Evolutionary conservation across 495 filamentous ascomycete genomes (phyloP).

Genomic region (Hypomontagnella submonticulosa): DNA sequence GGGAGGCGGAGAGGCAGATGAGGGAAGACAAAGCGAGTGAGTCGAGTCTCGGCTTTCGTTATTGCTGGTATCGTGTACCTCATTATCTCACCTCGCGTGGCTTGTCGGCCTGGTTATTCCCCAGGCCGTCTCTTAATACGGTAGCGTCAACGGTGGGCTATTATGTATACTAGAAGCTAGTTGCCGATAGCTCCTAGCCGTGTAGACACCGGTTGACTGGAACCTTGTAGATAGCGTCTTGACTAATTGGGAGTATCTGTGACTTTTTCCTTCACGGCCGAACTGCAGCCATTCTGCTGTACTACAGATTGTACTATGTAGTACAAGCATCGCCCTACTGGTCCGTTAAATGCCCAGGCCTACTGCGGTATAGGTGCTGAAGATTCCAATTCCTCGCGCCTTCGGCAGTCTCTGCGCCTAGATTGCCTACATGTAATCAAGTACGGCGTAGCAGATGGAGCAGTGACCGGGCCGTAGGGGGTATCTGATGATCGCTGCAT

Average conservation of each 20-base stretch:
- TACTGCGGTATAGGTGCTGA: no score
- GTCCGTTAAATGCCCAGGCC: conserved; percentile 5
- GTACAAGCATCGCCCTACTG: conserved; percentile 9
- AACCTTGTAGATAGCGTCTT: not conserved
- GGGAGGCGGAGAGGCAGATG: conserved; percentile 26
- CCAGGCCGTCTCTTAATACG: conserved; percentile 18
- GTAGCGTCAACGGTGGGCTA: not conserved
- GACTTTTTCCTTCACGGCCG: conserved; percentile 18
- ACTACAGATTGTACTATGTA: not conserved
- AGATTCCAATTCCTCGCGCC: conserved; percentile 9
- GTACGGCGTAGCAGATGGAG: conserved; percentile 20
- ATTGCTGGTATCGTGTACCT: conserved; percentile 13
- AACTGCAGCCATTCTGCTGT: not conserved
- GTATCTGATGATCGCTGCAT: conserved; percentile 33
- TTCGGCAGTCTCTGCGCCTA: conserved; percentile 29
- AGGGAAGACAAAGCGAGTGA: conserved; percentile 11
- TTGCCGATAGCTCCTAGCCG: conserved; percentile 12
- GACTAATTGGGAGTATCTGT: conserved; percentile 22
- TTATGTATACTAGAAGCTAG: conserved; percentile 10
- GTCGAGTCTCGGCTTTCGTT: conserved; percentile 19
- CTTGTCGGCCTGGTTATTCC: conserved; percentile 34
- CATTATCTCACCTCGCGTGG: conserved; percentile 33
- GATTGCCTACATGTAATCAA: conserved; percentile 22
- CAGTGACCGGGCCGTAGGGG: conserved; percentile 16
- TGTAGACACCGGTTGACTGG: conserved; percentile 14